A percentile compares a stretch with the other conserved stretches of the same genome.
phyloP scores from a whole-genome alignment of 306 rosid genomes.

The Begonia masoniana region DNA sequence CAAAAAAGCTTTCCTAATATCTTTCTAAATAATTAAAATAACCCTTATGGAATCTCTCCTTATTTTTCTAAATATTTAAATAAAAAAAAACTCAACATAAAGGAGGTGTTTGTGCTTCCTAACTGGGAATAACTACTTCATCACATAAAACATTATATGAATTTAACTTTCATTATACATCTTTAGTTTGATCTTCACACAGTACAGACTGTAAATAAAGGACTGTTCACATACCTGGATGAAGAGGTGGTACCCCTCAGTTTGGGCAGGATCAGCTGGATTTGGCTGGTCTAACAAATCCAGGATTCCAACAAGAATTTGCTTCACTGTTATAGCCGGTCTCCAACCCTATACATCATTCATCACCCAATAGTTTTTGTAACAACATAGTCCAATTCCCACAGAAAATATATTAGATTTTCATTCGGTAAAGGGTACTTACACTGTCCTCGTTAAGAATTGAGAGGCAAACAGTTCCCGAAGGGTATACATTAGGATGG shows the following conservation, averaged over 20 bases:
- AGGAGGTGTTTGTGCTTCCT: too few species aligned
- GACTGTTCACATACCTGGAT: slow-evolving; percentile 53
- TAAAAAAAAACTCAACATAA: too few species aligned
- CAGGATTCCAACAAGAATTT: slow-evolving; percentile 92
- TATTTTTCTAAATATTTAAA: too few species aligned
- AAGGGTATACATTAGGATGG: slow-evolving; percentile 97
- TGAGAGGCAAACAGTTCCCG: slow-evolving; percentile 94
- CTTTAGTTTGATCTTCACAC: too few species aligned
- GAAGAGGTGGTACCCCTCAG: slow-evolving; percentile 95
- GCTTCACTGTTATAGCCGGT: slow-evolving; percentile 96
- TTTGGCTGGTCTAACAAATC: slow-evolving; percentile 93
- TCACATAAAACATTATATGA: too few species aligned
- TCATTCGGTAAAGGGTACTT: slow-evolving; percentile 17
- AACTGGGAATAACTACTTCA: too few species aligned
- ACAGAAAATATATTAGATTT: not conserved
- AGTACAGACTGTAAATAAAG: not conserved
- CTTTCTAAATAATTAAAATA: too few species aligned
- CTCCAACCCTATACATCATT: slow-evolving; percentile 74
- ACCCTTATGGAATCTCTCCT: too few species aligned
- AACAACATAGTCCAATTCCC: not conserved
- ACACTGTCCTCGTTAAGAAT: slow-evolving; percentile 96
- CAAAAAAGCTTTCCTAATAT: too few species aligned
- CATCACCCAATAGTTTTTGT: not conserved
- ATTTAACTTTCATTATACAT: too few species aligned
- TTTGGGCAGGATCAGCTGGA: slow-evolving; percentile 96